Evolutionary conservation across 768 basidiomycete species (phyloP).

Genomic region (Tulasnella sp.): DNA sequence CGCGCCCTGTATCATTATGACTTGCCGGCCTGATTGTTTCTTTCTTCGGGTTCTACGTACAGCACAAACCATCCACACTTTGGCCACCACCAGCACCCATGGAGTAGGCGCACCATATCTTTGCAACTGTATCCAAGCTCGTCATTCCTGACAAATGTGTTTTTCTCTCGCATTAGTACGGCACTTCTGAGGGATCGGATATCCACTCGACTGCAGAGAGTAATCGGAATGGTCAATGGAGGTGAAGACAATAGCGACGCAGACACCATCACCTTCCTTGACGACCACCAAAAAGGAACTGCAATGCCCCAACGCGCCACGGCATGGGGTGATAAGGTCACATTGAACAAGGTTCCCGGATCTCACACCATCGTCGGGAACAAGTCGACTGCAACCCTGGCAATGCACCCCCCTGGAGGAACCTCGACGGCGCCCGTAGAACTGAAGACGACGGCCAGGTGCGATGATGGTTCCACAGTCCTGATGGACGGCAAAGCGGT

Average conservation of each 20-base stretch:
- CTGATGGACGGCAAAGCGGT: slow-evolving; percentile 29
- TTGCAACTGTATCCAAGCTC: slow-evolving; percentile 12
- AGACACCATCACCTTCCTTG: too few species aligned
- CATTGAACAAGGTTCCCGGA: too few species aligned
- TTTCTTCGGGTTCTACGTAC: not conserved
- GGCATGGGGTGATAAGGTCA: too few species aligned
- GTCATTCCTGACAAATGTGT: too few species aligned
- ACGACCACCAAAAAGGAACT: too few species aligned
- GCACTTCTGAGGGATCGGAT: slow-evolving; percentile 23
- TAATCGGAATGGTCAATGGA: slow-evolving; percentile 4
- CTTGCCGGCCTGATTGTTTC: too few species aligned
- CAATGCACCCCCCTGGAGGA: not conserved
- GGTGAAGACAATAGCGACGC: not conserved
- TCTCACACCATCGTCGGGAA: not conserved
- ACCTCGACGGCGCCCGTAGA: not conserved
- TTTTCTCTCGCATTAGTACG: slow-evolving; percentile 38
- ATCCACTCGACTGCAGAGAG: slow-evolving; percentile 3
- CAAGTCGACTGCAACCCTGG: not conserved
- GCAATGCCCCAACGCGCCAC: too few species aligned
- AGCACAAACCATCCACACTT: slow-evolving; percentile 59
- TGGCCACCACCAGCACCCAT: slow-evolving; percentile 41
- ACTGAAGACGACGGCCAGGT: not conserved
- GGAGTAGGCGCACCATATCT: not conserved
- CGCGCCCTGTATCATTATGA: too few species aligned
- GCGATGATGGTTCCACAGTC: slow-evolving; percentile 9